A percentile compares a stretch with the other conserved stretches of the same genome.
Conservation (phyloP, 768 basidiomycete genomes). For the Pisolithus marmoratus region DNA sequence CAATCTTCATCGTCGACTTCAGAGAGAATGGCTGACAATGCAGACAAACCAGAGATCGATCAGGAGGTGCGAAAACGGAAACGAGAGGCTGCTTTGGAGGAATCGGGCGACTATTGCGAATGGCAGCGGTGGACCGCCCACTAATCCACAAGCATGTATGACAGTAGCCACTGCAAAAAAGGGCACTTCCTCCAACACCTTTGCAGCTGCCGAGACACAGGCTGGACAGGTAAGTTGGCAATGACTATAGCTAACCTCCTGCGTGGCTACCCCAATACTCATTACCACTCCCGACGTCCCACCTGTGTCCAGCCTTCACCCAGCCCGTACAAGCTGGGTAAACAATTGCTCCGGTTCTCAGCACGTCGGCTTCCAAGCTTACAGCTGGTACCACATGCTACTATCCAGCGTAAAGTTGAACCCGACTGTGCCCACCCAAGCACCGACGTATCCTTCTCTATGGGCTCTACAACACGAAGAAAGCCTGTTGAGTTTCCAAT, state of each 20-base stretch:
- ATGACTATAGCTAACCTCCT: not conserved
- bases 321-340: constrained; percentile 30
- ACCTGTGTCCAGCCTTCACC: constrained; percentile 29
- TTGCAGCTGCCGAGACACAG: constrained; percentile 39
- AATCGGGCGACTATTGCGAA: constrained; percentile 30
- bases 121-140: constrained; percentile 30
- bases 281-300: constrained; percentile 16
- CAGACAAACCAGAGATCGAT: constrained; percentile 53
- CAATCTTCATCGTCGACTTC: constrained; percentile 62
- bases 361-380: constrained; percentile 49
- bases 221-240: constrained; percentile 28
- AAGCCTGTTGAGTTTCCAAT: constrained; percentile 75
- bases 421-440: constrained; percentile 47
- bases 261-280: constrained; percentile 18
- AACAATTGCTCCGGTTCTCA: constrained; percentile 30
- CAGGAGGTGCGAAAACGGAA: constrained; percentile 69
- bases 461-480: constrained; percentile 72
- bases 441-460: constrained; percentile 39
- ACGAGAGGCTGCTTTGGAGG: constrained; percentile 62
- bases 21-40: constrained; percentile 55
- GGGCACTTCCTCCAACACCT: constrained; percentile 42
- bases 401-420: constrained; percentile 71
- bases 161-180: constrained; percentile 47
- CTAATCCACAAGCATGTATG: constrained; percentile 34
- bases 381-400: constrained; percentile 15